These are phyloP conservation scores for Inga oerstediana DNA, from an alignment of 306 rosid species.

Conservation along the genomic window DNA sequence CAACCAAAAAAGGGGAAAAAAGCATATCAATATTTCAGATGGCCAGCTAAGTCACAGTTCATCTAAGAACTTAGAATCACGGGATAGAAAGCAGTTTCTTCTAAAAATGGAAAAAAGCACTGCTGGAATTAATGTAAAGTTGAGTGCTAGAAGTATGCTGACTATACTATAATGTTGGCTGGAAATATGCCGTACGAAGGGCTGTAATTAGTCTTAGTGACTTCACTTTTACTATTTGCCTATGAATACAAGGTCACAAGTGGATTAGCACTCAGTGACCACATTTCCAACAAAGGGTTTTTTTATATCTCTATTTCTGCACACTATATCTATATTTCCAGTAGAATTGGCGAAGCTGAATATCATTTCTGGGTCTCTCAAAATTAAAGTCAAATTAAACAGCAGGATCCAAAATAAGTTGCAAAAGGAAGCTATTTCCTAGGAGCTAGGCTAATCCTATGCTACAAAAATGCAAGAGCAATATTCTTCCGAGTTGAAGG, in stretches of 20 bases:
- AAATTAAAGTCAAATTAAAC: background rate
- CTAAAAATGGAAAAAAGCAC: background rate
- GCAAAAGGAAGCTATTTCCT: background rate
- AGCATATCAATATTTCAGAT: background rate
- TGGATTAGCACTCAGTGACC: background rate
- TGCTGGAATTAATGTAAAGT: background rate
- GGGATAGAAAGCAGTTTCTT: background rate
- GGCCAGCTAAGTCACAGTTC: slow-evolving; percentile 13
- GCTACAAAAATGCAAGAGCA: background rate
- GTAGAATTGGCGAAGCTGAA: background rate
- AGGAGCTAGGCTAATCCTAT: background rate
- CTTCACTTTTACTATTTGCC: background rate
- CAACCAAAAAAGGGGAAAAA: background rate
- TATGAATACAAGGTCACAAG: background rate
- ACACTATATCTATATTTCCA: background rate
- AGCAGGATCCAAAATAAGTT: background rate
- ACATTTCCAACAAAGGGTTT: background rate
- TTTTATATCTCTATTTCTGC: background rate
- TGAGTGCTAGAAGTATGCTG: background rate
- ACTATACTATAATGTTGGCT: background rate
- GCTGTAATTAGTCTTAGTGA: background rate
- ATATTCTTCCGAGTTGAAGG: background rate
- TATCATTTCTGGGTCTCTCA: background rate
- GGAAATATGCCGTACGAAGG: background rate
- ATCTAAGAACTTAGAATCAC: slow-evolving; percentile 3